Conservation (phyloP, 2,329 filamentous ascomycete genomes). For the Cladosporium sp. region DNA sequence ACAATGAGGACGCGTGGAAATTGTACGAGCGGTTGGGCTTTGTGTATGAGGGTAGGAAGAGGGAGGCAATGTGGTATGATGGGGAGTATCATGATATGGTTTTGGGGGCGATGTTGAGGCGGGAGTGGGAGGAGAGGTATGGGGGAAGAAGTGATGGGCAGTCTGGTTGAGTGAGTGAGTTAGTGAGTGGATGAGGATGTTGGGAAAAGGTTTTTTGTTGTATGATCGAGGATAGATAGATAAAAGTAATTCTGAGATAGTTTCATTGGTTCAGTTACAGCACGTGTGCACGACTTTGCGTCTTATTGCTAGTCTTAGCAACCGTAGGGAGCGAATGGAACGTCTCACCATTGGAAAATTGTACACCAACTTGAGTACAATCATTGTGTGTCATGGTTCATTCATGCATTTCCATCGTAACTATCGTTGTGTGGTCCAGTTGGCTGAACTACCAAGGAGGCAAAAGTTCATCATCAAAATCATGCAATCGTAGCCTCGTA, state of each 20-base stretch:
- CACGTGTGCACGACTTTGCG: no score
- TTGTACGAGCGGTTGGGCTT: constrained; percentile 52
- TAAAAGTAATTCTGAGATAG: no score
- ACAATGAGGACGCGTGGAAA: constrained; percentile 45
- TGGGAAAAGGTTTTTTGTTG: background rate
- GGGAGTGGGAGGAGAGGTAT: constrained; percentile 39
- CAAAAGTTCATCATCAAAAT: background rate
- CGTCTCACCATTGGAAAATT: background rate
- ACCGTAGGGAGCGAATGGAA: no score
- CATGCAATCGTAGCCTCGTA: constrained; percentile 16
- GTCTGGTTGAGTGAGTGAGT: background rate
- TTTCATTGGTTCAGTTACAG: no score
- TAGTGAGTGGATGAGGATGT: background rate
- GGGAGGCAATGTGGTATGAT: constrained; percentile 48
- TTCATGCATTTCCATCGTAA: background rate
- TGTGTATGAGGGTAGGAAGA: constrained; percentile 43
- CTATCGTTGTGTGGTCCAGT: background rate
- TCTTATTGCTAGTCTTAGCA: no score
- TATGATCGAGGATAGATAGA: no score
- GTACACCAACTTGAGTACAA: no score
- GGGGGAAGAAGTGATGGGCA: background rate
- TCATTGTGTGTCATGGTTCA: background rate
- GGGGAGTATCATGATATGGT: constrained; percentile 40
- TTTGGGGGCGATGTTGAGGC: constrained; percentile 41
- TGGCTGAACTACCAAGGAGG: background rate